Evolutionary conservation across 306 rosid species (phyloP).

Genomic region (Cercis canadensis): DNA sequence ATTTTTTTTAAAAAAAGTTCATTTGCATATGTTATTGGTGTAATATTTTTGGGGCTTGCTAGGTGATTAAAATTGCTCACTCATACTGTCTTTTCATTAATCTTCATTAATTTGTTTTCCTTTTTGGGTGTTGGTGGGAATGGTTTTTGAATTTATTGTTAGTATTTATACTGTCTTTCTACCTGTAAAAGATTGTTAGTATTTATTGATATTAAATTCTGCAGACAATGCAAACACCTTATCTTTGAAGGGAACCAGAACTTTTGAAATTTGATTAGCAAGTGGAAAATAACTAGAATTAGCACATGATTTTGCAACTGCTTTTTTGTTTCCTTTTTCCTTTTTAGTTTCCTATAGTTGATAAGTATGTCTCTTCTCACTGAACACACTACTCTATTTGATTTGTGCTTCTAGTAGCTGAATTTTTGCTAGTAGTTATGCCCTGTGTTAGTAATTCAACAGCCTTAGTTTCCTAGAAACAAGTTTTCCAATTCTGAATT

Average conservation of each 20-base stretch:
- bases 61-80: no score
- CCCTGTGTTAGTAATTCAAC: not conserved
- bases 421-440: not conserved
- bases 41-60: no score
- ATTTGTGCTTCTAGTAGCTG: not conserved
- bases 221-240: not conserved
- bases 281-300: not conserved
- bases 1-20: no score
- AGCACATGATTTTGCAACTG: slow-evolving; percentile 6
- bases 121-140: no score
- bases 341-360: not conserved
- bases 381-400: not conserved
- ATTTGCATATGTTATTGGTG: no score
- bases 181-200: no score
- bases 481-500: slow-evolving; percentile 4
- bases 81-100: no score
- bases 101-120: no score
- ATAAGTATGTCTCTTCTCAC: not conserved
- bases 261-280: not conserved
- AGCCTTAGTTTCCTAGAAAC: slow-evolving; percentile 8
- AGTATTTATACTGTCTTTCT: no score
- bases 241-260: slow-evolving; percentile 2
- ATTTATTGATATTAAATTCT: not conserved
- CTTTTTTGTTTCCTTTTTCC: not conserved
- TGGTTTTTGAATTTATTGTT: no score